Percentiles rank a stretch among this genome's conserved stretches.
These are phyloP conservation scores for Clarireedia monteithiana DNA, from an alignment of 2,329 filamentous ascomycete genomes.

Conservation along the genomic window DNA sequence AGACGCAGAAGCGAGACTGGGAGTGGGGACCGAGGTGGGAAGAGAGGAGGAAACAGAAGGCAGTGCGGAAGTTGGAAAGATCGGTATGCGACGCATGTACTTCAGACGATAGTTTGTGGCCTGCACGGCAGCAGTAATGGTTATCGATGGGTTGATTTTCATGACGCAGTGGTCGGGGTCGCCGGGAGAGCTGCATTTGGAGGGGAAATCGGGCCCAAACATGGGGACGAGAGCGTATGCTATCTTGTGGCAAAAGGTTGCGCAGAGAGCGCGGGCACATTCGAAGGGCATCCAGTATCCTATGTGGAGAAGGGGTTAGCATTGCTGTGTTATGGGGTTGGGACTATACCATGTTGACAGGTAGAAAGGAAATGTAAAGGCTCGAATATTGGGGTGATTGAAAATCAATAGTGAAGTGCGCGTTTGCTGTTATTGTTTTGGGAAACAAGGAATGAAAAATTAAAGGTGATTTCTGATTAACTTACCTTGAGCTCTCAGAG, in stretches of 20 bases:
- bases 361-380: background rate
- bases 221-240: constrained; percentile 81
- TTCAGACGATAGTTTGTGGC: constrained; percentile 36
- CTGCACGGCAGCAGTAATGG: constrained; percentile 44
- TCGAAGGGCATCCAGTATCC: constrained; percentile 95
- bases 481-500: constrained; percentile 79
- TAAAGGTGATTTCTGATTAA: background rate
- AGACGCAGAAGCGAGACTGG: background rate
- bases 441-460: background rate
- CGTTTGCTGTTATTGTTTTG: background rate
- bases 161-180: constrained; percentile 58
- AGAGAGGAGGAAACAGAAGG: constrained; percentile 6
- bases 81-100: constrained; percentile 19
- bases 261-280: constrained; percentile 78
- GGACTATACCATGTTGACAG: background rate
- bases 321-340: background rate
- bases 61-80: constrained; percentile 13
- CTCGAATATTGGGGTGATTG: too few relatives aligned
- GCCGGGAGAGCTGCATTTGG: constrained; percentile 58
- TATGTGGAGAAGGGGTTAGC: constrained; percentile 30
- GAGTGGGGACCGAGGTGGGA: background rate
- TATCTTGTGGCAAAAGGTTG: constrained; percentile 83
- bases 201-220: constrained; percentile 77
- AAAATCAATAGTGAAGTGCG: background rate
- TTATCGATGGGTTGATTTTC: constrained; percentile 52